Conservation (phyloP, 306 rosid species). For the Quercus berberidifolia region DNA sequence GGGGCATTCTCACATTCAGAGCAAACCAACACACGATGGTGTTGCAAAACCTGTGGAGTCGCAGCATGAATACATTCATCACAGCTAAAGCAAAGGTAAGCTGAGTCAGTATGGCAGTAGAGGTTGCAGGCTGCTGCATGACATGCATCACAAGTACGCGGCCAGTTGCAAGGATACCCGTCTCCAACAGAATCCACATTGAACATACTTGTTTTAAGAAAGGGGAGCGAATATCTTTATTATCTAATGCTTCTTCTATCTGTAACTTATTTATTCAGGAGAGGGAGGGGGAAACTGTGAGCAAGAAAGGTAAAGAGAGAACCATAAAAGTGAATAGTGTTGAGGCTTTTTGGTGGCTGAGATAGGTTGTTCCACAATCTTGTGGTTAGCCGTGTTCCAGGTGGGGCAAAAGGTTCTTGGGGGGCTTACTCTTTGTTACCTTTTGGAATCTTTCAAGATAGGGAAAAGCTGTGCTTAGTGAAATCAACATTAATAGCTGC, state of each 20-base stretch:
- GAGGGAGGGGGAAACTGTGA: not conserved
- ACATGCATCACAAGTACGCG: not conserved
- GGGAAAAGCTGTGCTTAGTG: not conserved
- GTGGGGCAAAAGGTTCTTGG: not conserved
- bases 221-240: not conserved
- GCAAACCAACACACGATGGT: slow-evolving; percentile 9
- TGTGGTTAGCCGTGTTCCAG: not conserved
- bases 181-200: not conserved
- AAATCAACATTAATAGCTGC: too few relatives aligned
- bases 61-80: not conserved
- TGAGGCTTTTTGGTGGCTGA: not conserved
- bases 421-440: not conserved
- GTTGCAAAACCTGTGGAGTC: not conserved
- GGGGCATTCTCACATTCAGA: slow-evolving; percentile 9
- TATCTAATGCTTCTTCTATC: not conserved
- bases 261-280: not conserved
- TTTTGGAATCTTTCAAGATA: not conserved
- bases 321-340: not conserved
- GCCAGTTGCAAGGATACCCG: not conserved
- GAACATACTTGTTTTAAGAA: not conserved
- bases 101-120: slow-evolving; percentile 18
- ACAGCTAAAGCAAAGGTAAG: slow-evolving; percentile 1
- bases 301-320: not conserved
- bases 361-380: not conserved
- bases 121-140: not conserved